Percentiles rank a stretch among this genome's conserved stretches.
These are phyloP conservation scores for Kodamaea fungicola DNA, from an alignment of 1,139 yeast species.

Conservation along the genomic window DNA sequence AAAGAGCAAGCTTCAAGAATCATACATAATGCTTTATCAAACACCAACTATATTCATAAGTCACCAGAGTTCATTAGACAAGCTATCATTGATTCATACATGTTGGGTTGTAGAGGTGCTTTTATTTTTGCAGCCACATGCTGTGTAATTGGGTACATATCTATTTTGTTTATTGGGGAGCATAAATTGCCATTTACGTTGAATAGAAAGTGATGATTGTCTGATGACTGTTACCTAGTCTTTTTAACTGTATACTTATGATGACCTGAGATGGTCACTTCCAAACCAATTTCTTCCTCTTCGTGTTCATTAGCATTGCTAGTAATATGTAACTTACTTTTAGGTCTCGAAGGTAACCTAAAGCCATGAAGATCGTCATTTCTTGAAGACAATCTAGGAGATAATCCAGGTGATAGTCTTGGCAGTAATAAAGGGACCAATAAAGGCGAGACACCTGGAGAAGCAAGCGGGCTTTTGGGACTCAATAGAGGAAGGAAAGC, in stretches of 20 bases:
- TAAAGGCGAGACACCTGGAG: constrained; percentile 11
- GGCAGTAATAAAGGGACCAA: constrained; percentile 6
- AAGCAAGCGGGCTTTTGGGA: constrained; percentile 2
- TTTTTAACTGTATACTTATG: constrained; percentile 8
- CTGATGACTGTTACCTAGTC: neutral
- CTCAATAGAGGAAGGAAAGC: constrained; percentile 40
- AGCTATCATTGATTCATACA: constrained; percentile 19
- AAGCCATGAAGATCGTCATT: constrained; percentile 5
- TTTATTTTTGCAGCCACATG: constrained; percentile 17
- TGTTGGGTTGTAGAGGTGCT: constrained; percentile 18
- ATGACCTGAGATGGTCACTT: constrained; percentile 5
- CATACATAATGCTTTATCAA: constrained; percentile 18
- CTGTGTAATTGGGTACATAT: constrained; percentile 15
- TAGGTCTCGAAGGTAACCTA: constrained; percentile 7
- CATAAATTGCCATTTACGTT: constrained; percentile 35
- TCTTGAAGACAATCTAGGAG: constrained; percentile 7
- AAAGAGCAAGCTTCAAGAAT: constrained; percentile 14
- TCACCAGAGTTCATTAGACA: constrained; percentile 17
- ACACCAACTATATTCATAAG: constrained; percentile 14
- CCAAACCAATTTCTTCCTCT: neutral
- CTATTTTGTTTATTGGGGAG: constrained; percentile 22
- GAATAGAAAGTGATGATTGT: constrained; percentile 17
- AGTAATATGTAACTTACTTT: constrained; percentile 8
- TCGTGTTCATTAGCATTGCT: constrained; percentile 4
- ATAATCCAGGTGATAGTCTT: constrained; percentile 8